A percentile compares a stretch with the other conserved stretches of the same genome.
phyloP scores from a whole-genome alignment of 192 early-diverging fungal species.

The Coemansia sp. region DNA sequence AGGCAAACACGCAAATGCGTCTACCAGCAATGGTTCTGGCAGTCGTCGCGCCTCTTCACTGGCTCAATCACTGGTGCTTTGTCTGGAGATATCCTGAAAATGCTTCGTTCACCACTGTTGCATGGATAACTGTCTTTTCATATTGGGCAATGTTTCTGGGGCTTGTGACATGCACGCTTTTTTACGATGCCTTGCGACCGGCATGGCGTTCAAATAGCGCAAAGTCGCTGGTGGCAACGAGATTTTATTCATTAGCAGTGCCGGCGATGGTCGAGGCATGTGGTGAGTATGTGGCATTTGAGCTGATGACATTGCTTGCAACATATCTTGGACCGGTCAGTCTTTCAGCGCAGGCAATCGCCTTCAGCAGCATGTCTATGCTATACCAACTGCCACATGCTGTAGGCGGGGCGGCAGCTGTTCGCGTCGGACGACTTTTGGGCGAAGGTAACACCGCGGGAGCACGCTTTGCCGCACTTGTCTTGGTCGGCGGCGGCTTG shows the following conservation, averaged over 20 bases:
- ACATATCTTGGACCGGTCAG: slow-evolving; percentile 58
- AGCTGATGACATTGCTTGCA: slow-evolving; percentile 55
- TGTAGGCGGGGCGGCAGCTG: slow-evolving; percentile 58
- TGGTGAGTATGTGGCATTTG: slow-evolving; percentile 64
- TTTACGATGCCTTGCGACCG: slow-evolving; percentile 58
- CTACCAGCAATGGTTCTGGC: slow-evolving; percentile 55
- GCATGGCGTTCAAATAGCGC: slow-evolving; percentile 62
- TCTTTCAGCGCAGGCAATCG: slow-evolving; percentile 62
- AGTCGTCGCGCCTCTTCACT: slow-evolving; percentile 32
- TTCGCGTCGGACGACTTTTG: slow-evolving; percentile 58
- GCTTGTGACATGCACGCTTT: slow-evolving; percentile 62
- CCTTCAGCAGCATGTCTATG: slow-evolving; percentile 59
- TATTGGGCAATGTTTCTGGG: slow-evolving; percentile 78
- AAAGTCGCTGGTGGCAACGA: slow-evolving; percentile 43
- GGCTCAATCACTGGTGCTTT: slow-evolving; percentile 77
- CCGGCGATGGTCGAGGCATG: slow-evolving; percentile 80
- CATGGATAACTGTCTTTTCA: slow-evolving; percentile 76
- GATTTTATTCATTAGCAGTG: slow-evolving; percentile 62
- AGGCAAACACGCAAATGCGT: slow-evolving; percentile 85
- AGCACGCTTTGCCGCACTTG: slow-evolving; percentile 56
- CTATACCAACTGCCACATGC: slow-evolving; percentile 60
- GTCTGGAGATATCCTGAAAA: slow-evolving; percentile 68
- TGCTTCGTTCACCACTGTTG: slow-evolving; percentile 78
- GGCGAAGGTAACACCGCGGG: slow-evolving; percentile 38
- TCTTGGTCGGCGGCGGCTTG: slow-evolving; percentile 33